Evolutionary conservation across 495 filamentous ascomycete genomes (phyloP).

Genomic region (Xylaria sp.): DNA sequence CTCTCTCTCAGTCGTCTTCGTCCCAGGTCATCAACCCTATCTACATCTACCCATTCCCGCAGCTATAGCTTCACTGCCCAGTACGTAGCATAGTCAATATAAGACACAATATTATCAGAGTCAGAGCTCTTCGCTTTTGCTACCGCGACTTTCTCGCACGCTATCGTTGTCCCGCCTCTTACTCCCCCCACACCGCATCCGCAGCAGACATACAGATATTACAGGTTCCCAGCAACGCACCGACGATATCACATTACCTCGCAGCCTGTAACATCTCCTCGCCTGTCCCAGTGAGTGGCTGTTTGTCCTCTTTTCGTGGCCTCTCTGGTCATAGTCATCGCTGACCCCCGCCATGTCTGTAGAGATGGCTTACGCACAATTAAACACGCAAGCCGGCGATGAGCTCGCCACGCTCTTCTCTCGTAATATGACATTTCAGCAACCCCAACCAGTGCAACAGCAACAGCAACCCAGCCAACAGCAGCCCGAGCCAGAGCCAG

Average conservation of each 20-base stretch:
- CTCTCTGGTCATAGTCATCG: background rate
- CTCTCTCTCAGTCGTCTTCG: background rate
- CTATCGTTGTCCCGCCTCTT: slow-evolving; percentile 30
- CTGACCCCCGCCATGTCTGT: background rate
- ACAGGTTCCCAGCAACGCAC: slow-evolving; percentile 28
- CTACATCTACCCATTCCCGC: background rate
- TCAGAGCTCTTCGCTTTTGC: slow-evolving; percentile 41
- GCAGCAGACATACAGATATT: slow-evolving; percentile 27
- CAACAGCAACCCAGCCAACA: slow-evolving; percentile 37
- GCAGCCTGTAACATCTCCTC: background rate
- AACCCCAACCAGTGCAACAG: slow-evolving; percentile 45
- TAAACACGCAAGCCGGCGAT: slow-evolving; percentile 62
- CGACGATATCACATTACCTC: background rate
- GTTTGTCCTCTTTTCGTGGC: background rate
- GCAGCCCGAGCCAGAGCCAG: slow-evolving; percentile 40
- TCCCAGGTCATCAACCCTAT: background rate
- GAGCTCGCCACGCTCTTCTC: slow-evolving; percentile 73
- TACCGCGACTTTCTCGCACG: slow-evolving; percentile 36
- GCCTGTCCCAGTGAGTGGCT: slow-evolving; percentile 32
- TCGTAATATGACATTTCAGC: slow-evolving; percentile 65
- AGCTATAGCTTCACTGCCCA: slow-evolving; percentile 30
- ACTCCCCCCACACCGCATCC: slow-evolving; percentile 29
- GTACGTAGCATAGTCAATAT: slow-evolving; percentile 64
- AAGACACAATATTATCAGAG: slow-evolving; percentile 53
- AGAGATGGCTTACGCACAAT: slow-evolving; percentile 45